Base-by-base conservation (phyloP, 495 filamentous ascomycete species). In the Neurospora sublineolata region DNA sequence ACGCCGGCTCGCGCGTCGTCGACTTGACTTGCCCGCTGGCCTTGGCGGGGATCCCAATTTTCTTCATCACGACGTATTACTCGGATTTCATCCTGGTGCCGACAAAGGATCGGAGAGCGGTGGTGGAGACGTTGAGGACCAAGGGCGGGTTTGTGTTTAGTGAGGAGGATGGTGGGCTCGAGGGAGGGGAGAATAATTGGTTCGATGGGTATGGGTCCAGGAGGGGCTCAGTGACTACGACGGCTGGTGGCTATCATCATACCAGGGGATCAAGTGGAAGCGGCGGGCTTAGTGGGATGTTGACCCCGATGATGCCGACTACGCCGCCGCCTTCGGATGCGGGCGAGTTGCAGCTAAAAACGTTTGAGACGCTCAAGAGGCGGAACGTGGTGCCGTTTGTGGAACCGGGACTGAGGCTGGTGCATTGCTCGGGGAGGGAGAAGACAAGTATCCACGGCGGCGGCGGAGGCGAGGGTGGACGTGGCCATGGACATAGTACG, bases 41-140 rank as follows among this genome's bases (percentile, higher is more conserved):
- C 12, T 83, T 97, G 79, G 94, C 94, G 37, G 92, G 92, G 76
- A 94, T 99, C 40, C 91, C 95, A 44, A 97, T 99, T 74, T 97
- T 98, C 80, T 98, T 99, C 84, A 96, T 97, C 77, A 97, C 94
- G 1, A 98, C 95, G 30, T 99, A 99, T 80, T 97, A 97, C 79
- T 93, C 92, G 14, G 95, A 99, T 81, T 99, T 97, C 82, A 97
- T 99, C 74, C 85, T 99, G 20, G 93, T 98, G 5, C 95, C 95
- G 5, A 82, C 85, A 44, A 91, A 90, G 74, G 88, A 88, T 79
- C 89, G 91, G 44, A 79, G 83, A 10, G 87, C 86, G 41, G 94
- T 98, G 58, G 89, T 94, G 46, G 84, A 87, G 68, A 89, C 92
- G 0, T 87, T 98, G 16, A 87, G 94, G 72, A 87, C 87, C 18